These are phyloP conservation scores for Penicillium silybi DNA, from an alignment of 495 filamentous ascomycete genomes.

Conservation along the genomic window DNA sequence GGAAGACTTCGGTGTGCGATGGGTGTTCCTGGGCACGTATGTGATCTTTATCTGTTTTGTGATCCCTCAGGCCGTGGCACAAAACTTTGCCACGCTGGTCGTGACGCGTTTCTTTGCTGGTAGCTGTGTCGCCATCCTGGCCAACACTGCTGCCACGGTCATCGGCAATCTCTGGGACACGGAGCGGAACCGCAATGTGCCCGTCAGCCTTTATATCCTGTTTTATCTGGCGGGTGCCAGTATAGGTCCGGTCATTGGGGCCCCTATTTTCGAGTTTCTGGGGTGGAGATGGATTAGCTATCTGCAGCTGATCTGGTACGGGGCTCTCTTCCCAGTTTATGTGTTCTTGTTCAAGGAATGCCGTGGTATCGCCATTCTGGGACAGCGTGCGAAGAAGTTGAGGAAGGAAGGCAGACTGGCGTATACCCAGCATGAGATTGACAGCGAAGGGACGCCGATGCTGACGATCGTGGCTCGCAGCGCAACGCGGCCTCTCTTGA, in stretches of 20 bases:
- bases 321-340: conserved; percentile 34
- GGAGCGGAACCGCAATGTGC: conserved; percentile 37
- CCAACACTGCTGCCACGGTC: conserved; percentile 42
- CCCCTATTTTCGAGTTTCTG: conserved; percentile 34
- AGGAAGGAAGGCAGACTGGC: conserved; percentile 26
- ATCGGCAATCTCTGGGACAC: conserved; percentile 48
- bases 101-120: conserved; percentile 46
- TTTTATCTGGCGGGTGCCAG: conserved; percentile 39
- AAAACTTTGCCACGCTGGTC: conserved; percentile 49
- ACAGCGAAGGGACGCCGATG: conserved; percentile 22
- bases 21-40: conserved; percentile 43
- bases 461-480: conserved; percentile 20
- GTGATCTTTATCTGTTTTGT: conserved; percentile 41
- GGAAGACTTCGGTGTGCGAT: conserved; percentile 48
- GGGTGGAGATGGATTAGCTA: conserved; percentile 51
- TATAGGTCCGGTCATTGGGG: conserved; percentile 47
- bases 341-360: conserved; percentile 40
- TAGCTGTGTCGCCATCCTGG: conserved; percentile 42
- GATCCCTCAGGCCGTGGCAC: conserved; percentile 46
- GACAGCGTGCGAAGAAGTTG: conserved; percentile 26
- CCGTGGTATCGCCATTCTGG: conserved; percentile 39
- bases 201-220: conserved; percentile 44
- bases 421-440: conserved; percentile 37
- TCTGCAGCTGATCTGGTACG: conserved; percentile 45
- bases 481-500: conserved; percentile 35